Percentiles rank a stretch among this genome's conserved stretches.
phyloP scores from a whole-genome alignment of 2,329 filamentous ascomycete genomes.

The Plenodomus lindquistii region DNA sequence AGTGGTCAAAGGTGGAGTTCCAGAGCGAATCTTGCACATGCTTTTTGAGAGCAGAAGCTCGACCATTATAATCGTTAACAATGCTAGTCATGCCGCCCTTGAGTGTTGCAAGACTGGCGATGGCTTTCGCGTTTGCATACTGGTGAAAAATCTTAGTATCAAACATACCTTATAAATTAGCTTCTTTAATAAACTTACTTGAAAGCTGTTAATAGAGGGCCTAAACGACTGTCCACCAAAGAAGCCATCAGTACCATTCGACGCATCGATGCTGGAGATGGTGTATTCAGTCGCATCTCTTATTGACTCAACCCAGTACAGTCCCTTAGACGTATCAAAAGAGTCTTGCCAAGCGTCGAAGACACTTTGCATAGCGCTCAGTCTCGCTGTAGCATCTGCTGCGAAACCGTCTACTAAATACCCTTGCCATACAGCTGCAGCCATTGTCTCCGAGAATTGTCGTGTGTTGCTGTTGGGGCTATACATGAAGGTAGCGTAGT shows the following conservation, averaged over 20 bases:
- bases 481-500: slow-evolving; percentile 50
- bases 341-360: slow-evolving; percentile 47
- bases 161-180: no score
- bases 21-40: slow-evolving; percentile 48
- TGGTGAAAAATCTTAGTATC: no score
- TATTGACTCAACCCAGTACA: slow-evolving; percentile 51
- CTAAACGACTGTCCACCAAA: slow-evolving; percentile 48
- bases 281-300: slow-evolving; percentile 53
- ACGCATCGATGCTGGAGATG: slow-evolving; percentile 50
- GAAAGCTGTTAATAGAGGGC: slow-evolving; percentile 52
- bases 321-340: slow-evolving; percentile 44
- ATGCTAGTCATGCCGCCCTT: slow-evolving; percentile 19
- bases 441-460: slow-evolving; percentile 52
- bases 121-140: slow-evolving; percentile 50
- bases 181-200: no score
- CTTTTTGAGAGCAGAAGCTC: slow-evolving; percentile 42
- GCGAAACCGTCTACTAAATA: slow-evolving; percentile 50
- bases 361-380: slow-evolving; percentile 44
- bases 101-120: slow-evolving; percentile 45
- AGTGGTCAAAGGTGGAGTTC: slow-evolving; percentile 51
- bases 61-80: slow-evolving; percentile 18
- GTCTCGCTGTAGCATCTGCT: slow-evolving; percentile 32
- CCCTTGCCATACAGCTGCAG: slow-evolving; percentile 45
- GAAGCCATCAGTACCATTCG: slow-evolving; percentile 48
- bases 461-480: slow-evolving; percentile 46